Base-by-base conservation (phyloP, 441 rosid species). In the Brassica hybrid region DNA sequence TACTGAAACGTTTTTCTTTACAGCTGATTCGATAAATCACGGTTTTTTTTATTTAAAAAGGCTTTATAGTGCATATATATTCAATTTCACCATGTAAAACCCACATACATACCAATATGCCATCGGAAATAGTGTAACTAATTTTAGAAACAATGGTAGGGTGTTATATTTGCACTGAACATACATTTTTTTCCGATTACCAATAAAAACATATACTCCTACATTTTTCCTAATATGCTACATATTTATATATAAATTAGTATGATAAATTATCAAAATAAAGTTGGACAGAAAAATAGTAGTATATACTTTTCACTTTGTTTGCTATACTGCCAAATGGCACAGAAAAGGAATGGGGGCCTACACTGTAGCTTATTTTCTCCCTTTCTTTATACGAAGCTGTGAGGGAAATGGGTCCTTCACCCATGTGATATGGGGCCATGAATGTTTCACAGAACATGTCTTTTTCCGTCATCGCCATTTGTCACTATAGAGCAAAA, bases 341-440 rank as follows among this genome's bases (percentile, higher is more conserved):
- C 85, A 73, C n/a, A 34, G 58, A 34, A 32, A 43, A 12, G 21
- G 5, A 48, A 3, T 68, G 56, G 77, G 83, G 90, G 75, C 57
- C 86, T 83, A 80, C 13, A 5, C 27, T 21, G 66, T 38, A 23
- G 48, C 58, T 58, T 30, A 52, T 11, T 43, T 43, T 43, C 50
- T 43, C 50, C 50, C 50, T 43, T 43, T 43, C 50, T 43, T 43
- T 43, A 43, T 43, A 43, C 50, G 50, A 43, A 43, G 13, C 50
- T 43, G 50, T 0, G 56, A 48, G 34, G 17, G 17, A 48, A 48
- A 78, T 57, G 21, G 90, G 25, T 72, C 67, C 65, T 30, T 1
- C 0, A 0, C 72, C 79, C 94, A 91, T 89, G 96, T 89, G 96
- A 76, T 61, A 86, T 82, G 85, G 95, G 93, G 1, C 87, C 86